A percentile compares a stretch with the other conserved stretches of the same genome.
Conservation (phyloP, 352 stramenopile genomes). For the Pseudoperonospora humuli region DNA sequence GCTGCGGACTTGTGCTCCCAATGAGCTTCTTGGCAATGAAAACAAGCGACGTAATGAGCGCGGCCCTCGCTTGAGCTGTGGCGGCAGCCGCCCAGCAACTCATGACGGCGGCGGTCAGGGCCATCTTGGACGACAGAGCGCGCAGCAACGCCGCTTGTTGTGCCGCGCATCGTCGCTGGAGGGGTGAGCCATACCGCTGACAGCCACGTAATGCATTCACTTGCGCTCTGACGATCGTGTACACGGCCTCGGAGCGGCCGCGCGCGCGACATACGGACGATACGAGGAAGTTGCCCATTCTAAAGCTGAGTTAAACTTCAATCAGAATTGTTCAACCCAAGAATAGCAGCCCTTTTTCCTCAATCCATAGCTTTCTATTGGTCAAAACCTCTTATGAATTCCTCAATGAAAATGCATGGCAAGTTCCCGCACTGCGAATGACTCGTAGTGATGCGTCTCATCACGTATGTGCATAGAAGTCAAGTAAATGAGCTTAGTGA, state of each 20-base stretch:
- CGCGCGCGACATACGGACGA: constrained; percentile 22
- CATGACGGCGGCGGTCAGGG: constrained; percentile 15
- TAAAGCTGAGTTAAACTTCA: constrained; percentile 2
- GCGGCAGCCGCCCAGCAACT: constrained; percentile 19
- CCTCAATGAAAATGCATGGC: too few relatives aligned
- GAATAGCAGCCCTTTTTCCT: constrained; percentile 18
- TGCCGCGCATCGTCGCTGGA: constrained; percentile 20
- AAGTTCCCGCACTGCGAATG: too few relatives aligned
- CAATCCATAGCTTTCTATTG: constrained; percentile 12
- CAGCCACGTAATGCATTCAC: constrained; percentile 6
- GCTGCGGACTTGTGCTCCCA: constrained; percentile 6
- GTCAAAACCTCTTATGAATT: too few relatives aligned
- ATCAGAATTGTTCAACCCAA: constrained; percentile 1
- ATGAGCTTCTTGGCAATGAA: constrained; percentile 30
- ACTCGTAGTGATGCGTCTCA: too few relatives aligned
- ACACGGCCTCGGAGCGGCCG: constrained; percentile 23
- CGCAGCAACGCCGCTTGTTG: constrained; percentile 25
- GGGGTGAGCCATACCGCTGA: constrained; percentile 10
- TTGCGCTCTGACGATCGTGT: constrained; percentile 19
- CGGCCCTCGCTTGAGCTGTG: constrained; percentile 12
- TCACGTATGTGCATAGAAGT: too few relatives aligned
- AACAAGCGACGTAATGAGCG: constrained; percentile 21
- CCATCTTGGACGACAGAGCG: constrained; percentile 17
- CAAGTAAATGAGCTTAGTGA: too few relatives aligned
- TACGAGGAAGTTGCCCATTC: constrained; percentile 29